Conservation (phyloP, 2,329 filamentous ascomycete species). For the Xylariaceae sp. region DNA sequence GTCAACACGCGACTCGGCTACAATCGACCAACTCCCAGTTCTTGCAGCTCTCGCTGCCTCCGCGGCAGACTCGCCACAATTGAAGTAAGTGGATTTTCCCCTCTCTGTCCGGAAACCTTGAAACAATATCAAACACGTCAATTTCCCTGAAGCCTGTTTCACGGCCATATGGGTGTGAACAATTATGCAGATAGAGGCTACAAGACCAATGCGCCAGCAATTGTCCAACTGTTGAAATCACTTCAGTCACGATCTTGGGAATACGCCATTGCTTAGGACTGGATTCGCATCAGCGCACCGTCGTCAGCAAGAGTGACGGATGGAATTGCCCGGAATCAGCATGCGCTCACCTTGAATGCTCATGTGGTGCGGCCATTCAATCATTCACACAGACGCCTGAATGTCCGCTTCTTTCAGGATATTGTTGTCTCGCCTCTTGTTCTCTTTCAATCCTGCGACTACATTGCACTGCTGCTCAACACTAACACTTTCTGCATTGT, state of each 20-base stretch:
- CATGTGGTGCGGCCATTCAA: no score
- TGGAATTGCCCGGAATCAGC: no score
- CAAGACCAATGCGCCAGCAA: neutral
- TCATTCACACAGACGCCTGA: no score
- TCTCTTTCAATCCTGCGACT: no score
- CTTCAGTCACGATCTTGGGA: neutral
- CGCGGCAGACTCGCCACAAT: conserved; percentile 42
- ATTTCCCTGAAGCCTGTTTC: neutral
- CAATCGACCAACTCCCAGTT: conserved; percentile 44
- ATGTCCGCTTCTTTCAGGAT: no score
- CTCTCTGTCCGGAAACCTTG: neutral
- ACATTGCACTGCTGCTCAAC: neutral
- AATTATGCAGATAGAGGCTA: neutral
- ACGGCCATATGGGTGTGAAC: neutral
- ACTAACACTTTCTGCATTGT: neutral
- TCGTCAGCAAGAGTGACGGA: no score
- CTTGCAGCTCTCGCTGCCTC: conserved; percentile 45
- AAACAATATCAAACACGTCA: neutral
- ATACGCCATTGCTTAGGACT: neutral
- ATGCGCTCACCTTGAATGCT: no score
- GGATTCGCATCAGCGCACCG: no score
- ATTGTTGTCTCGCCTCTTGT: no score
- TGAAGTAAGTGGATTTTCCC: conserved; percentile 40
- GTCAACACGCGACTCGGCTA: conserved; percentile 45
- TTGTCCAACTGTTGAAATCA: neutral